Base-by-base conservation (phyloP, 2,329 filamentous ascomycete species). In the Myotisia sp. region DNA sequence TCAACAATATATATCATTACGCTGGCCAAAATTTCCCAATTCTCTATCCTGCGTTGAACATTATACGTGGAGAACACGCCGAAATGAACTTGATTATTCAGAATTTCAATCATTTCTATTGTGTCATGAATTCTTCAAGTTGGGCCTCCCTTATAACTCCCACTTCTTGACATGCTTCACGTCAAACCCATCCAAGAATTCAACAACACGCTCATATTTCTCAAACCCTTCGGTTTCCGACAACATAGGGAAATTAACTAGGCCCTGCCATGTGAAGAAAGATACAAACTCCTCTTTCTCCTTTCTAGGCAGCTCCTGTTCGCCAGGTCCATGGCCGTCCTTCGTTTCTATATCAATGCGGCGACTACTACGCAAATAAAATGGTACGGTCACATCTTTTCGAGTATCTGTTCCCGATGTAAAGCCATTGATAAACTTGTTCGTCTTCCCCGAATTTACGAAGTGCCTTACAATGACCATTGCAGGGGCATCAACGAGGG, bases 281-380 rank as follows among this genome's bases (percentile, higher is more conserved):
- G 63, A 26, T 2, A 65, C 54, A 43, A 58, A 64, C 30, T 65
- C 60, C 8, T 62, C 54, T 29, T 54, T 51, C 0, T 36, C 33
- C 3, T 16, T 17, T 18, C 33, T 26, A 5, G n/a, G 18, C 26
- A 5, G 6, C 18, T 17, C 28, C 24, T 42, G 41, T 1, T 44
- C 46, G 26, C 32, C 40, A 22, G 32, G 36, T 19, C 28, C 16
- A 7, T 22, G 21, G 12, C n/a, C 17, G 3, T 35, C 21, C n/a
- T 21, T 23, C 22, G 12, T 27, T 18, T 50, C 50, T 6, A 45
- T 45, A 29, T 64, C 60, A 10, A 63, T 40, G 20, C 60, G 49
- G 56, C 56, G 64, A 0, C 59, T 59, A 8, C 55, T 54, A 7
- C 48, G 47, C 21, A 56, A 41, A 2, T 31, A 45, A 4, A 46